Evolutionary conservation across 495 filamentous ascomycete genomes (phyloP).

Genomic region (Tetracladium marchalianum): DNA sequence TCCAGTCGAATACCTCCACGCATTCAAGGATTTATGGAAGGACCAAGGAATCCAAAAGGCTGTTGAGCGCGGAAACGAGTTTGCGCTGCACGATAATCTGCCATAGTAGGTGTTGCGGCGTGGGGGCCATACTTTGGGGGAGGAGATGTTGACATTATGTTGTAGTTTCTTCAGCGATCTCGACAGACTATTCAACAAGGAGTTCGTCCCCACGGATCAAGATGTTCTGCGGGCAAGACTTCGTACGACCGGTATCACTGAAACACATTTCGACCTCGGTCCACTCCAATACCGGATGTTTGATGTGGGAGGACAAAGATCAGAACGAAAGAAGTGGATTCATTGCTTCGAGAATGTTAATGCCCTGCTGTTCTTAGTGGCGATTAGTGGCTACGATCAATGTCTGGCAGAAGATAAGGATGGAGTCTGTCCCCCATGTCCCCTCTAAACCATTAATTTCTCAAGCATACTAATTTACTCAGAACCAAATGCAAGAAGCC

Average conservation of each 20-base stretch:
- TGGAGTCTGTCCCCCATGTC: constrained; percentile 60
- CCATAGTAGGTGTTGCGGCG: constrained; percentile 60
- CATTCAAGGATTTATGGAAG: constrained; percentile 76
- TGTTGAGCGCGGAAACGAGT: constrained; percentile 87
- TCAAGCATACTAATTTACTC: constrained; percentile 4
- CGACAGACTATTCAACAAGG: constrained; percentile 76
- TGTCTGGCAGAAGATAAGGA: constrained; percentile 96
- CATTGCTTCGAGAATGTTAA: constrained; percentile 98
- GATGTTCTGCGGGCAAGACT: constrained; percentile 89
- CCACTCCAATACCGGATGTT: constrained; percentile 98
- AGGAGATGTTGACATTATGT: constrained; percentile 13
- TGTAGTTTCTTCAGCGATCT: constrained; percentile 82
- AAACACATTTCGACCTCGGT: constrained; percentile 91
- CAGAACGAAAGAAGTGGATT: constrained; percentile 99
- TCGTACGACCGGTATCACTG: constrained; percentile 93
- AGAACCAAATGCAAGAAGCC: constrained; percentile 99
- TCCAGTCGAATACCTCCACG: constrained; percentile 56
- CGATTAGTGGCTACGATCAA: constrained; percentile 95
- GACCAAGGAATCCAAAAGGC: constrained; percentile 78
- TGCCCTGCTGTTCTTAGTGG: constrained; percentile 86
- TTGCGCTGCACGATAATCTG: constrained; percentile 89
- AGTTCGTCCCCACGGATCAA: constrained; percentile 93
- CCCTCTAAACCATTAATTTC: background rate
- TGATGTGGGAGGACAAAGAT: constrained; percentile 94
- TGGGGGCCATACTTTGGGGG: background rate